A percentile compares a stretch with the other conserved stretches of the same genome.
Conservation (phyloP, 495 filamentous ascomycete species). For the Emericellopsis terricola region DNA sequence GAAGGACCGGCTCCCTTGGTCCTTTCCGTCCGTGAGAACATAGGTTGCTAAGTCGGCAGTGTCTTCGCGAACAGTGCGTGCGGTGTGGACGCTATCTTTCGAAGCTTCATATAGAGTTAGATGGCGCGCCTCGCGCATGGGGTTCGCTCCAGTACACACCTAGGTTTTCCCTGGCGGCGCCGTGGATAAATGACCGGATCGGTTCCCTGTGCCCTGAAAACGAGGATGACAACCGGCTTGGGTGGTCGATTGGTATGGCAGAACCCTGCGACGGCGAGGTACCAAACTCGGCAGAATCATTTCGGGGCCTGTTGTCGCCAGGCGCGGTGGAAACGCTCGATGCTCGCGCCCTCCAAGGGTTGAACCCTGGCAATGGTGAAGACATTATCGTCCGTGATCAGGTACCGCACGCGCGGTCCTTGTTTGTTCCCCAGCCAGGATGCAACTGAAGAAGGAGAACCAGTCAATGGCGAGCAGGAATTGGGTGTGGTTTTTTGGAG, state of each 20-base stretch:
- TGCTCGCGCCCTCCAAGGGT: slow-evolving; percentile 20
- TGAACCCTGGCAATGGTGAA: slow-evolving; percentile 17
- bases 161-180: slow-evolving; percentile 43
- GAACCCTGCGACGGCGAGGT: no score
- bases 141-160: slow-evolving; percentile 25
- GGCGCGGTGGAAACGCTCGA: slow-evolving; percentile 14
- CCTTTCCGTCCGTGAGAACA: slow-evolving; percentile 49
- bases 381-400: no score
- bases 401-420: no score
- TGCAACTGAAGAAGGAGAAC: no score
- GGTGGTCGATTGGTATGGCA: no score
- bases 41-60: slow-evolving; percentile 81
- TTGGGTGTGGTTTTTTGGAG: no score
- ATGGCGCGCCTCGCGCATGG: background rate
- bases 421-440: no score
- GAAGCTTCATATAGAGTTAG: slow-evolving; percentile 11
- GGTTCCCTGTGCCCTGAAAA: slow-evolving; percentile 42
- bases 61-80: slow-evolving; percentile 67
- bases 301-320: no score
- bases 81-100: slow-evolving; percentile 51
- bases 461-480: no score
- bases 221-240: no score
- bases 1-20: slow-evolving; percentile 20
- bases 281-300: no score
- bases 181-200: slow-evolving; percentile 62